These are phyloP conservation scores for Hyaloscypha variabilis DNA, from an alignment of 495 filamentous ascomycete genomes.

Conservation along the genomic window DNA sequence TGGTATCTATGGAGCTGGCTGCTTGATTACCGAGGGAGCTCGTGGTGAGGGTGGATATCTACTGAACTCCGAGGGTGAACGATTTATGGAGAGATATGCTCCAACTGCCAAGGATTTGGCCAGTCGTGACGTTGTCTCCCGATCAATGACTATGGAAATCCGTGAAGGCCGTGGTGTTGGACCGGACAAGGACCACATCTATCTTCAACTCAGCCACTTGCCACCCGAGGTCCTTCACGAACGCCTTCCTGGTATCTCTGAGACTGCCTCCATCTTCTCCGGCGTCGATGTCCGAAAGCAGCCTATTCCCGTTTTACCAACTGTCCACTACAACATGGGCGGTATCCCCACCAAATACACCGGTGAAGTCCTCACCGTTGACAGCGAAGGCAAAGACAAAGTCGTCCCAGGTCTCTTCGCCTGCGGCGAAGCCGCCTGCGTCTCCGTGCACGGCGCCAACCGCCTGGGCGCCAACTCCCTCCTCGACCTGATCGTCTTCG, in stretches of 20 bases:
- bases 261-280: conserved; percentile 94
- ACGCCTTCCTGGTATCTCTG: conserved; percentile 96
- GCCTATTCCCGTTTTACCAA: conserved; percentile 94
- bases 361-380: conserved; percentile 88
- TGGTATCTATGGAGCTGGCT: conserved; percentile 98
- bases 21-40: conserved; percentile 96
- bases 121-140: conserved; percentile 89
- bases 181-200: conserved; percentile 95
- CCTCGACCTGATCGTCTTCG: conserved; percentile 95
- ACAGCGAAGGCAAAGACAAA: conserved; percentile 83
- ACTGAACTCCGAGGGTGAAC: conserved; percentile 93
- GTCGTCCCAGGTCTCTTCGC: conserved; percentile 94
- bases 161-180: conserved; percentile 95
- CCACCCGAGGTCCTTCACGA: conserved; percentile 90
- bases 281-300: conserved; percentile 96
- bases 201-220: conserved; percentile 93
- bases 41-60: conserved; percentile 98
- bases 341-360: conserved; percentile 97
- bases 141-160: conserved; percentile 97
- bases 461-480: conserved; percentile 97
- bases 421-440: conserved; percentile 95
- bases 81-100: conserved; percentile 99
- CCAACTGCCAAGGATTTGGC: conserved; percentile 97
- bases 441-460: conserved; percentile 97
- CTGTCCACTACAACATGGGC: conserved; percentile 99